Percentiles rank a stretch among this genome's conserved stretches.
These are phyloP conservation scores for Neurospora sp. DNA, from an alignment of 495 filamentous ascomycete genomes.

Conservation along the genomic window DNA sequence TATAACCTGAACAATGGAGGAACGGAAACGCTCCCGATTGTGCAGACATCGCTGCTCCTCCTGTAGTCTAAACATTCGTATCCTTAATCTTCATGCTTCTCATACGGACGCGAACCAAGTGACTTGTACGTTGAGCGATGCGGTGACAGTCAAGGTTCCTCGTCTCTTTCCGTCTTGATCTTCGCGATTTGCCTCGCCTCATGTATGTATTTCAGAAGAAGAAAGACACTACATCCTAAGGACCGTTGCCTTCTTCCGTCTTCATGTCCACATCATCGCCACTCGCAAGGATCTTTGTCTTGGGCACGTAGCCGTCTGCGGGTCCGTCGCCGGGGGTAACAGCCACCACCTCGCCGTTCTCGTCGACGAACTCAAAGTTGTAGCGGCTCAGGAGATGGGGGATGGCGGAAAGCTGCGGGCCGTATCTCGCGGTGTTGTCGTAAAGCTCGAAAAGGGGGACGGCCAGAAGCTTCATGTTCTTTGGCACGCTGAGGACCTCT, in stretches of 20 bases:
- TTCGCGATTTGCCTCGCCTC: background rate
- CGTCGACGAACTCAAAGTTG: constrained; percentile 98
- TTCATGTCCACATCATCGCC: constrained; percentile 53
- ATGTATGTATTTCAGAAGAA: background rate
- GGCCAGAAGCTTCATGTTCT: constrained; percentile 98
- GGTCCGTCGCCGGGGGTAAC: constrained; percentile 63
- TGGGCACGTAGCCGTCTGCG: constrained; percentile 39
- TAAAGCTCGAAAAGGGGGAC: constrained; percentile 96
- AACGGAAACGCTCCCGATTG: background rate
- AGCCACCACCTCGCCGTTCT: constrained; percentile 78
- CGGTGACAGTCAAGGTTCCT: background rate
- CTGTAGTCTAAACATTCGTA: background rate
- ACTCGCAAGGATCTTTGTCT: constrained; percentile 67
- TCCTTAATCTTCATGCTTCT: background rate
- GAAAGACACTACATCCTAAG: background rate
- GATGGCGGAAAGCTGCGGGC: constrained; percentile 90
- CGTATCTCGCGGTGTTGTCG: constrained; percentile 91
- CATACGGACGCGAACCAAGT: background rate
- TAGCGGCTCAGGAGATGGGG: constrained; percentile 88
- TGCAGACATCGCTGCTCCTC: background rate
- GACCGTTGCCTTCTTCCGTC: constrained; percentile 5
- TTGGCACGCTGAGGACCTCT: constrained; percentile 96
- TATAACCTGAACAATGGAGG: background rate
- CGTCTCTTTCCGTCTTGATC: background rate
- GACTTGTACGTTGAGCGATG: background rate